Conservation (phyloP, 2,329 filamentous ascomycete species). For the Aspergillus tanneri region DNA sequence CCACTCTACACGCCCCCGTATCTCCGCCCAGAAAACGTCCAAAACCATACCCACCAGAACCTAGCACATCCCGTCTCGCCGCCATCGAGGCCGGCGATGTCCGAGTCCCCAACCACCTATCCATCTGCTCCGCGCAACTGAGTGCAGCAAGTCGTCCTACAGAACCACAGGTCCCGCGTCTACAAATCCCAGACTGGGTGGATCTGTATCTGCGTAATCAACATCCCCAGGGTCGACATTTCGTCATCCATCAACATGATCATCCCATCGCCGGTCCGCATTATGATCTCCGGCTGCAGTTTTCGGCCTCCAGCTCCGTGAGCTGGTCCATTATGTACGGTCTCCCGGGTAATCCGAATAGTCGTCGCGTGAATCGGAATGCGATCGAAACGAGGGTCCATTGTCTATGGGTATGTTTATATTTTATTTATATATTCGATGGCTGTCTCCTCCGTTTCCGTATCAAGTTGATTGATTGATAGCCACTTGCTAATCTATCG, state of each 20-base stretch:
- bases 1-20: conserved; percentile 25
- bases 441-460: too few relatives aligned
- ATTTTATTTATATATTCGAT: neutral
- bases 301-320: conserved; percentile 64
- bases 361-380: conserved; percentile 55
- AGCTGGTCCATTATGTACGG: conserved; percentile 66
- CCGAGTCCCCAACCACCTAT: conserved; percentile 49
- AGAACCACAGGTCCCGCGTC: conserved; percentile 26
- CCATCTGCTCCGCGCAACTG: conserved; percentile 49
- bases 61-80: conserved; percentile 29
- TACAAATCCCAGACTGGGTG: conserved; percentile 45
- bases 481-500: neutral
- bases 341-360: conserved; percentile 59
- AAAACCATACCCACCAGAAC: neutral
- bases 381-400: conserved; percentile 63
- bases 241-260: conserved; percentile 72
- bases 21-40: conserved; percentile 27
- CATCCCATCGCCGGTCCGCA: conserved; percentile 67
- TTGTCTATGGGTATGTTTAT: conserved; percentile 54
- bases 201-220: conserved; percentile 51
- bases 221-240: conserved; percentile 53
- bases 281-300: conserved; percentile 69
- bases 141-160: conserved; percentile 27
- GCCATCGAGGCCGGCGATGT: conserved; percentile 54
- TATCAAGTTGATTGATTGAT: too few relatives aligned